Evolutionary conservation across 2,329 filamentous ascomycete genomes (phyloP).

Genomic region (Cylindrodendrum hubeiense): DNA sequence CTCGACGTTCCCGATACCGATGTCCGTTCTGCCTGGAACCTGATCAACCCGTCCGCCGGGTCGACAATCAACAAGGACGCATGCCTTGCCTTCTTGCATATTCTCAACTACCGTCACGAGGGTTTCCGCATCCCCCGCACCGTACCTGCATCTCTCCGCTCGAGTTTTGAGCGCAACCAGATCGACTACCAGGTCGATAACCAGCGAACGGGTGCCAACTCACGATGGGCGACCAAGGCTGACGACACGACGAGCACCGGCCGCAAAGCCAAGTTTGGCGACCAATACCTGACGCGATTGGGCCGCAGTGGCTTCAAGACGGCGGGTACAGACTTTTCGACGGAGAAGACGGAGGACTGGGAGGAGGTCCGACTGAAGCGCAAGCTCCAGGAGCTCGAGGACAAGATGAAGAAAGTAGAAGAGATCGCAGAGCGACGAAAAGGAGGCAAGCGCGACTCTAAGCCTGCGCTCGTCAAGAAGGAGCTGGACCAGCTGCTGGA

Average conservation of each 20-base stretch:
- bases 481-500: constrained; percentile 95
- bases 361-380: constrained; percentile 96
- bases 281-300: constrained; percentile 92
- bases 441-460: constrained; percentile 77
- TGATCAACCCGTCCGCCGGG: constrained; percentile 91
- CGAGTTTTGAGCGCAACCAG: constrained; percentile 93
- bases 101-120: constrained; percentile 95
- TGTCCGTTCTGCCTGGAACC: constrained; percentile 93
- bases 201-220: constrained; percentile 71
- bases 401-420: constrained; percentile 88
- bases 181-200: constrained; percentile 96
- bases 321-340: constrained; percentile 89
- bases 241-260: constrained; percentile 87
- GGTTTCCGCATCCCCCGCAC: constrained; percentile 93
- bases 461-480: constrained; percentile 91
- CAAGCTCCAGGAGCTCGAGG: constrained; percentile 89
- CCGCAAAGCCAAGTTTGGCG: constrained; percentile 96
- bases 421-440: constrained; percentile 74
- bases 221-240: constrained; percentile 82
- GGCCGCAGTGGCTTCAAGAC: constrained; percentile 86
- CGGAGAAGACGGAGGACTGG: constrained; percentile 92
- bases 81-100: constrained; percentile 93
- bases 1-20: constrained; percentile 82
- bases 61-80: constrained; percentile 94
- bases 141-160: constrained; percentile 89